A percentile compares a stretch with the other conserved stretches of the same genome.
Conservation (phyloP, 2,329 filamentous ascomycete species). For the Leptoxyphium fumago region DNA sequence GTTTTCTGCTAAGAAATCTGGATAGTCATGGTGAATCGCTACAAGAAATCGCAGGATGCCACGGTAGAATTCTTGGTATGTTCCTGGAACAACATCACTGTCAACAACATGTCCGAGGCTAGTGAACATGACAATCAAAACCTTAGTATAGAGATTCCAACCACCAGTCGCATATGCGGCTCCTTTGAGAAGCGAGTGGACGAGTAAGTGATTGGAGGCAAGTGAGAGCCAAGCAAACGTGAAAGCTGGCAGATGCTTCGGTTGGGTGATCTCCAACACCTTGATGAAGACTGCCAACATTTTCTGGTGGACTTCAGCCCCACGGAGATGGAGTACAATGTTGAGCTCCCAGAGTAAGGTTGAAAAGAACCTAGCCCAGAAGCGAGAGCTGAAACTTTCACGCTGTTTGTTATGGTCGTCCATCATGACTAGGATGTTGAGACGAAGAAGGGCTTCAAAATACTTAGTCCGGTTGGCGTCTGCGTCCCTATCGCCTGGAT, state of each 20-base stretch:
- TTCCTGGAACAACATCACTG: conserved; percentile 55
- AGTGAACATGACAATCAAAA: conserved; percentile 28
- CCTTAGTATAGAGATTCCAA: conserved; percentile 61
- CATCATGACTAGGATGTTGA: conserved; percentile 70
- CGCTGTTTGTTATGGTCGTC: conserved; percentile 70
- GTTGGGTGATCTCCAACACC: conserved; percentile 59
- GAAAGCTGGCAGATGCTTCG: conserved; percentile 66
- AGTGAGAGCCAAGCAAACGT: conserved; percentile 72
- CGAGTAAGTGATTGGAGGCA: conserved; percentile 69
- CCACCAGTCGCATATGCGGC: conserved; percentile 31
- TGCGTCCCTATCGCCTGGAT: conserved; percentile 42
- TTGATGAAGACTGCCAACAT: conserved; percentile 59
- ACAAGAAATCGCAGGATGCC: conserved; percentile 70
- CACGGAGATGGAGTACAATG: conserved; percentile 11
- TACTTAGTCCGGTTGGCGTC: conserved; percentile 50
- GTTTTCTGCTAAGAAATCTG: conserved; percentile 81
- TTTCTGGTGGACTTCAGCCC: conserved; percentile 28
- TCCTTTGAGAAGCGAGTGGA: conserved; percentile 56
- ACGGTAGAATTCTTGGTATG: conserved; percentile 72
- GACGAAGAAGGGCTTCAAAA: conserved; percentile 60
- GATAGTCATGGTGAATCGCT: conserved; percentile 83
- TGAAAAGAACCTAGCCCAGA: conserved; percentile 84
- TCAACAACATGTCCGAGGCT: conserved; percentile 62
- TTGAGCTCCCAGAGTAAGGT: conserved; percentile 62
- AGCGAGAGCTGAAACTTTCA: conserved; percentile 70